A percentile compares a stretch with the other conserved stretches of the same genome.
phyloP scores from a whole-genome alignment of 495 filamentous ascomycete genomes.

The Penicillium turbatum region DNA sequence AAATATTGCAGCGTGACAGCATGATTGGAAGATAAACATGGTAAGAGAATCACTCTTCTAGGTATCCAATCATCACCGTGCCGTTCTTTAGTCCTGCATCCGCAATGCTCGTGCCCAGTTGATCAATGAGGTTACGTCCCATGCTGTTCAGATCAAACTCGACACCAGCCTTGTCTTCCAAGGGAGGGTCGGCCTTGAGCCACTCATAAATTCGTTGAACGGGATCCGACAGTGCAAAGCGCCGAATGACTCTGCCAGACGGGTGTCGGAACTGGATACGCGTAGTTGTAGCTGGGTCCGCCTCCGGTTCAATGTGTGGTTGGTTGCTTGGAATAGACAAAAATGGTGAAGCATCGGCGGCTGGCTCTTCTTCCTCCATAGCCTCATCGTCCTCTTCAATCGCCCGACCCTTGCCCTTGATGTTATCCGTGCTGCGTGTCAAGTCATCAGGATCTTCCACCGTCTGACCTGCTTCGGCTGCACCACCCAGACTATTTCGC shows the following conservation, averaged over 20 bases:
- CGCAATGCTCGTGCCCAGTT: slow-evolving; percentile 65
- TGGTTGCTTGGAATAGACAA: slow-evolving; percentile 61
- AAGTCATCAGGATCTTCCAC: slow-evolving; percentile 77
- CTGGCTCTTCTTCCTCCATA: slow-evolving; percentile 28
- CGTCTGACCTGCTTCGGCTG: slow-evolving; percentile 32
- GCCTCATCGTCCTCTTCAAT: slow-evolving; percentile 36
- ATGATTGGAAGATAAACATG: neutral
- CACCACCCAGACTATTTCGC: slow-evolving; percentile 68
- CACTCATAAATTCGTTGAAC: slow-evolving; percentile 89
- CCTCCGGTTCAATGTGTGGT: slow-evolving; percentile 72
- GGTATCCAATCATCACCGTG: slow-evolving; percentile 87
- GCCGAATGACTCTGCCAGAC: slow-evolving; percentile 72
- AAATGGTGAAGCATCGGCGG: slow-evolving; percentile 49
- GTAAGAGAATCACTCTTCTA: slow-evolving; percentile 52
- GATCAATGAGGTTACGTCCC: slow-evolving; percentile 76
- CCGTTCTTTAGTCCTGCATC: slow-evolving; percentile 86
- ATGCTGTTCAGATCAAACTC: slow-evolving; percentile 81
- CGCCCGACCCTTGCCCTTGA: slow-evolving; percentile 64
- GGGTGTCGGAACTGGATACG: slow-evolving; percentile 88
- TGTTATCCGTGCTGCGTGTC: slow-evolving; percentile 57
- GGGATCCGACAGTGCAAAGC: slow-evolving; percentile 73
- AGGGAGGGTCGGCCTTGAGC: slow-evolving; percentile 74
- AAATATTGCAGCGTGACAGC: neutral
- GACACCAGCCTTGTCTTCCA: slow-evolving; percentile 69
- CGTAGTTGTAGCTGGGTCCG: slow-evolving; percentile 66